phyloP scores from a whole-genome alignment of 352 stramenopile genomes.

The Phytophthora nicotianae region DNA sequence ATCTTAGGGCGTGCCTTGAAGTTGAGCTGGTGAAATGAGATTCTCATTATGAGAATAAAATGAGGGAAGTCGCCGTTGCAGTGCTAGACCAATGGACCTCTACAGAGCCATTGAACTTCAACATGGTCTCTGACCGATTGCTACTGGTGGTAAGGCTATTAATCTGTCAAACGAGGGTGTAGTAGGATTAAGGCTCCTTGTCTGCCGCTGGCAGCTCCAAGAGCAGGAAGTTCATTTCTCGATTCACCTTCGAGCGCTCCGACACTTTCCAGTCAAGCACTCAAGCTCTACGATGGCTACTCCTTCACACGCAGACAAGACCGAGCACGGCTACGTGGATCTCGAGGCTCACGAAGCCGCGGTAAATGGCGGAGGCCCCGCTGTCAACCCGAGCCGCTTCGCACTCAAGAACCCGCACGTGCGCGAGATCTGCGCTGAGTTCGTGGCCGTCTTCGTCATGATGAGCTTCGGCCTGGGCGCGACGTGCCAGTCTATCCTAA shows the following conservation, averaged over 20 bases:
- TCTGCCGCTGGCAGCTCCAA: neutral
- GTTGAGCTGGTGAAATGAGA: conserved; percentile 1
- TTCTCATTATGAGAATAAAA: no score
- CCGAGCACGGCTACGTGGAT: conserved; percentile 40
- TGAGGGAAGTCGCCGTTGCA: conserved; percentile 9
- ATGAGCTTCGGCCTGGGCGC: conserved; percentile 43
- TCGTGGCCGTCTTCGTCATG: conserved; percentile 49
- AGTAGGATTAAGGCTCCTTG: neutral
- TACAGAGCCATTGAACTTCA: conserved; percentile 39
- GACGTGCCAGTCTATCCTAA: conserved; percentile 43
- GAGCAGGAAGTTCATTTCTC: conserved; percentile 24
- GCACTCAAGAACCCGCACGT: conserved; percentile 40
- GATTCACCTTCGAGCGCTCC: conserved; percentile 26
- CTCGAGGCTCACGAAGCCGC: conserved; percentile 33
- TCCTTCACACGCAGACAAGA: conserved; percentile 36
- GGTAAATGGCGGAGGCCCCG: conserved; percentile 23
- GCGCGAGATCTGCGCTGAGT: conserved; percentile 45
- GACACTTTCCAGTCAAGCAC: conserved; percentile 16
- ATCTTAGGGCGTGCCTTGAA: conserved; percentile 22
- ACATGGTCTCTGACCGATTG: conserved; percentile 24
- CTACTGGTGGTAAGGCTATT: conserved; percentile 36
- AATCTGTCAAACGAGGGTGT: conserved; percentile 35
- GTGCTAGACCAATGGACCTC: conserved; percentile 19
- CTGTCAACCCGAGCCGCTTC: conserved; percentile 31
- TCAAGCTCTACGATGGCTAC: conserved; percentile 18